A percentile compares a stretch with the other conserved stretches of the same genome.
phyloP scores from a whole-genome alignment of 1,139 yeast species.

The Sugiyamaella paludigena region DNA sequence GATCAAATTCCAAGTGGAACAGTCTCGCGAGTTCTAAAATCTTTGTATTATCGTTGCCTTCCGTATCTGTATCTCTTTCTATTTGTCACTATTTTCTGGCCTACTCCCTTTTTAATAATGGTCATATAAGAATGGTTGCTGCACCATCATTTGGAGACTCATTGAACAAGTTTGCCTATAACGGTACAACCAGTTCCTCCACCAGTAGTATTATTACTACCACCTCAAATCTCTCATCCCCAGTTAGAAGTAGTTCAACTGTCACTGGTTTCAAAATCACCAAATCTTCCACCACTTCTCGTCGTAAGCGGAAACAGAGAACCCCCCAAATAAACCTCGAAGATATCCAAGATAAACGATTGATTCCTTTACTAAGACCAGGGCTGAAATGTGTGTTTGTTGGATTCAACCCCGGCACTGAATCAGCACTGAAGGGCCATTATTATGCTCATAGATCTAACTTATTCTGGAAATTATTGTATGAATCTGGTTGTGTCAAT shows the following conservation, averaged over 20 bases:
- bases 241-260: not conserved
- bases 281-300: not conserved
- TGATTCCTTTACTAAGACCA: constrained; percentile 41
- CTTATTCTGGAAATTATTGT: constrained; percentile 65
- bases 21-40: too few species aligned
- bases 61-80: too few species aligned
- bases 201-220: too few species aligned
- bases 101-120: too few species aligned
- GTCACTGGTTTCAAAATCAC: not conserved
- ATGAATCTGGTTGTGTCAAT: constrained; percentile 49
- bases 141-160: constrained; percentile 18
- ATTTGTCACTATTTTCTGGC: too few species aligned
- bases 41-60: too few species aligned
- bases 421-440: constrained; percentile 62
- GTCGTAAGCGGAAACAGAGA: constrained; percentile 3
- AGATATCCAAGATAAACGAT: constrained; percentile 22
- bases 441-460: constrained; percentile 74
- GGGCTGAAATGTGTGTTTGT: constrained; percentile 51
- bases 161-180: constrained; percentile 16
- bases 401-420: constrained; percentile 74
- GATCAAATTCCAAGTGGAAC: too few species aligned
- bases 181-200: not conserved
- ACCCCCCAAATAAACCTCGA: constrained; percentile 5
- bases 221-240: not conserved
- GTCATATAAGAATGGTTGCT: not conserved